Conservation (phyloP, 768 basidiomycete genomes). For the Suillus subluteus region DNA sequence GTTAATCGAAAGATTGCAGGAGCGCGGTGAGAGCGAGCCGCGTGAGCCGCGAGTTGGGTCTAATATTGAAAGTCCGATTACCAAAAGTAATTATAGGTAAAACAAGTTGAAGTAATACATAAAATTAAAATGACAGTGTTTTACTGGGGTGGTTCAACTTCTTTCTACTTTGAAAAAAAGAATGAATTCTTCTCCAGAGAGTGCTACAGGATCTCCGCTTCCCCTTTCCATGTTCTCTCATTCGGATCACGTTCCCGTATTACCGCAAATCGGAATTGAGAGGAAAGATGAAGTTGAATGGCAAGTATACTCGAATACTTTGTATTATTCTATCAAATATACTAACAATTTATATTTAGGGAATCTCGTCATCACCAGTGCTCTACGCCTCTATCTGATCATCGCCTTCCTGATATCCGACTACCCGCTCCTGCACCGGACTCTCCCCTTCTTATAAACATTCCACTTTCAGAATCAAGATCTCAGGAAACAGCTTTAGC, state of each 20-base stretch:
- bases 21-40: constrained; percentile 23
- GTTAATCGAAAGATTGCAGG: constrained; percentile 28
- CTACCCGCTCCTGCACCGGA: constrained; percentile 22
- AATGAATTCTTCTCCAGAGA: constrained; percentile 11
- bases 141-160: constrained; percentile 10
- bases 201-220: constrained; percentile 24
- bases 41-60: constrained; percentile 32
- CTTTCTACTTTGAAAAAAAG: neutral
- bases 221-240: constrained; percentile 32
- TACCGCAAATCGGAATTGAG: constrained; percentile 28
- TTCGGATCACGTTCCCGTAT: constrained; percentile 34
- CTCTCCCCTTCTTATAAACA: constrained; percentile 11
- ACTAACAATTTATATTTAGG: constrained; percentile 16
- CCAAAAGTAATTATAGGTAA: constrained; percentile 17
- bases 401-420: constrained; percentile 37
- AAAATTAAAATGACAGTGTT: constrained; percentile 6
- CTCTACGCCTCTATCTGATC: constrained; percentile 33
- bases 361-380: constrained; percentile 26
- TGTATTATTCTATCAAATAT: constrained; percentile 18
- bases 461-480: constrained; percentile 31
- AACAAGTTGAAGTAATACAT: constrained; percentile 1
- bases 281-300: constrained; percentile 28
- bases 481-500: constrained; percentile 37
- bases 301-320: constrained; percentile 27
- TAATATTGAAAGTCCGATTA: constrained; percentile 32